These are phyloP conservation scores for Chalara sp. DNA, from an alignment of 2,329 filamentous ascomycete species.

Conservation along the genomic window DNA sequence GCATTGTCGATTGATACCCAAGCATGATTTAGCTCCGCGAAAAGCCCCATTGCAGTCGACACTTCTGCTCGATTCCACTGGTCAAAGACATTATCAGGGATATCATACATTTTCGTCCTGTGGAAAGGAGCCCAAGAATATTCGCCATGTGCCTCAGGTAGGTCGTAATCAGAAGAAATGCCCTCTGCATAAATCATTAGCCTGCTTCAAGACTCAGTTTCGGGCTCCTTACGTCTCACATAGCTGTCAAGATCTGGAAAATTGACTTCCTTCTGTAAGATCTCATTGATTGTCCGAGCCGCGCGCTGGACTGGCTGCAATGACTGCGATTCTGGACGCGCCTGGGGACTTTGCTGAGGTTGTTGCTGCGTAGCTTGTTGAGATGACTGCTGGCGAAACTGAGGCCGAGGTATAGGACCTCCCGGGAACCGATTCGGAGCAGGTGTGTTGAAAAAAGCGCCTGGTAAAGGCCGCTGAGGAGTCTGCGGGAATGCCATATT, in stretches of 20 bases:
- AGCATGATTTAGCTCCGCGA: slow-evolving; percentile 89
- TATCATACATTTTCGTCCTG: slow-evolving; percentile 76
- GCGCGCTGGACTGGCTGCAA: slow-evolving; percentile 71
- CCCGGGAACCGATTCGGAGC: slow-evolving; percentile 32
- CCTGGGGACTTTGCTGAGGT: slow-evolving; percentile 6
- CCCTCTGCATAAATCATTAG: slow-evolving; percentile 54
- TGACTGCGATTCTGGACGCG: slow-evolving; percentile 16
- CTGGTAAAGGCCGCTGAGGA: slow-evolving; percentile 66
- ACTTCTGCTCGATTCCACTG: slow-evolving; percentile 86
- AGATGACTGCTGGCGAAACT: slow-evolving; percentile 29
- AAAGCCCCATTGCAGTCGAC: slow-evolving; percentile 89
- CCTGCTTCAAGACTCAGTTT: slow-evolving; percentile 1
- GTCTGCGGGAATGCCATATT: slow-evolving; percentile 35
- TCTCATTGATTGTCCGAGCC: slow-evolving; percentile 74
- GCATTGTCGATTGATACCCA: slow-evolving; percentile 96
- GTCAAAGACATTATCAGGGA: slow-evolving; percentile 87
- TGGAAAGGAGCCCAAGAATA: slow-evolving; percentile 84
- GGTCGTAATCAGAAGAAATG: slow-evolving; percentile 85
- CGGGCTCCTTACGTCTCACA: slow-evolving; percentile 62
- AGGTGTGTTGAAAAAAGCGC: slow-evolving; percentile 71
- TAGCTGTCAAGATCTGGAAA: slow-evolving; percentile 90
- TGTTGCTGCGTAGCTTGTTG: slow-evolving; percentile 16
- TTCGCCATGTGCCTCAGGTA: slow-evolving; percentile 50
- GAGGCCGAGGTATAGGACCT: slow-evolving; percentile 35
- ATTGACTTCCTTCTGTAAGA: slow-evolving; percentile 66